phyloP scores from a whole-genome alignment of 164 flowering plant genomes.

The Vitis amurensis region DNA sequence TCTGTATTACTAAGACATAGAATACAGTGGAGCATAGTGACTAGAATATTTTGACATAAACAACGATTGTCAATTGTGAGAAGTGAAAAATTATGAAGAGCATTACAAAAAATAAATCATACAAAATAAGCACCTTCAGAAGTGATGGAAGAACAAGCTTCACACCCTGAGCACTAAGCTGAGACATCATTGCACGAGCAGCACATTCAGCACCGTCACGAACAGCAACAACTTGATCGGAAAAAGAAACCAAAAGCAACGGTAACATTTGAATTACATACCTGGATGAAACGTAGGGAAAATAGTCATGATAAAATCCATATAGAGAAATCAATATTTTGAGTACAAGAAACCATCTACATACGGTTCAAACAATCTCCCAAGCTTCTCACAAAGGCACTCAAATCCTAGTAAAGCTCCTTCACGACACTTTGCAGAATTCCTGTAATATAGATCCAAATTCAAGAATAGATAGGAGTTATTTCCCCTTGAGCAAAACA shows the following conservation, averaged over 20 bases:
- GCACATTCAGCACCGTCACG: conserved; percentile 99
- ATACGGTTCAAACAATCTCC: conserved; percentile 97
- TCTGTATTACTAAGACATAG: too few relatives aligned
- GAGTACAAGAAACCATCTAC: conserved; percentile 17
- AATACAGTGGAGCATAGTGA: too few relatives aligned
- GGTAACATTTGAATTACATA: conserved; percentile 96
- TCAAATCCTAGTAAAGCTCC: conserved; percentile 95
- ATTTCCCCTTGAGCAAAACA: too few relatives aligned
- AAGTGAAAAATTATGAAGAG: background rate
- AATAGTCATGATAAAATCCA: background rate
- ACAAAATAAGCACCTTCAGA: conserved; percentile 58
- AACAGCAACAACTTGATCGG: conserved; percentile 96
- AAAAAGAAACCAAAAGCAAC: conserved; percentile 85
- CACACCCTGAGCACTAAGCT: conserved; percentile 94
- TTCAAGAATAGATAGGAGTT: too few relatives aligned
- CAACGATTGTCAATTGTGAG: too few relatives aligned
- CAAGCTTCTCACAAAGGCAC: conserved; percentile 95
- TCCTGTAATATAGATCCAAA: conserved; percentile 38
- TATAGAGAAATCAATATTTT: background rate
- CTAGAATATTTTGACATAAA: too few relatives aligned
- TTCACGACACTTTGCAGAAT: conserved; percentile 93
- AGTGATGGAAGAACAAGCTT: conserved; percentile 97
- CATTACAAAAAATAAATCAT: background rate
- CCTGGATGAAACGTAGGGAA: conserved; percentile 39
- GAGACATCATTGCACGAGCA: conserved; percentile 99